Conservation (phyloP, 768 basidiomycete genomes). For the Leccinum longicurvipes region DNA sequence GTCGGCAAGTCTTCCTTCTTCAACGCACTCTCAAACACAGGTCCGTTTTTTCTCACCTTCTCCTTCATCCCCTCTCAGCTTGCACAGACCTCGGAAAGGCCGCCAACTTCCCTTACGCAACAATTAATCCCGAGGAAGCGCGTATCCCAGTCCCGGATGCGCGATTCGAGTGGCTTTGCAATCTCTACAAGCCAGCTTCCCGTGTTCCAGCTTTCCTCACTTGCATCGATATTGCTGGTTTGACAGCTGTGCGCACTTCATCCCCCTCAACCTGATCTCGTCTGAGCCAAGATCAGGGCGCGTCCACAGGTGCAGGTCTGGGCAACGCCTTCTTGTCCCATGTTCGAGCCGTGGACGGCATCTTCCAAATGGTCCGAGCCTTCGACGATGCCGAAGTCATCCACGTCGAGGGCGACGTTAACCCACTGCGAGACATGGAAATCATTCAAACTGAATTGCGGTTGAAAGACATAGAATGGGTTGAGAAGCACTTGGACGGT, state of each 20-base stretch:
- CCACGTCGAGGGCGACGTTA: constrained; percentile 97
- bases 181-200: constrained; percentile 83
- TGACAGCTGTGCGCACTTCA: constrained; percentile 70
- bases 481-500: constrained; percentile 82
- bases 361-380: constrained; percentile 96
- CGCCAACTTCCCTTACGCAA: constrained; percentile 96
- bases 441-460: constrained; percentile 94
- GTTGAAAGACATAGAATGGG: constrained; percentile 98
- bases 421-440: constrained; percentile 95
- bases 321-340: constrained; percentile 98
- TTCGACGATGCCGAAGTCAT: constrained; percentile 99
- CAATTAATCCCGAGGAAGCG: constrained; percentile 92
- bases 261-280: constrained; percentile 1
- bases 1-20: constrained; percentile 99
- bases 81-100: constrained; percentile 80
- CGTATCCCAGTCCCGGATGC: constrained; percentile 93
- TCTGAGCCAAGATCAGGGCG: constrained; percentile 54
- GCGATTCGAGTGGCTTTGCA: constrained; percentile 93
- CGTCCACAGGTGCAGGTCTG: constrained; percentile 95
- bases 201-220: constrained; percentile 93
- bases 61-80: constrained; percentile 4
- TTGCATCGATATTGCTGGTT: constrained; percentile 97
- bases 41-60: constrained; percentile 37
- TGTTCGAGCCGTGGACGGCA: constrained; percentile 97
- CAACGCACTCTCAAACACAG: constrained; percentile 91